Base-by-base conservation (phyloP, 768 basidiomycete species). In the Hygrophoropsis aurantiaca region DNA sequence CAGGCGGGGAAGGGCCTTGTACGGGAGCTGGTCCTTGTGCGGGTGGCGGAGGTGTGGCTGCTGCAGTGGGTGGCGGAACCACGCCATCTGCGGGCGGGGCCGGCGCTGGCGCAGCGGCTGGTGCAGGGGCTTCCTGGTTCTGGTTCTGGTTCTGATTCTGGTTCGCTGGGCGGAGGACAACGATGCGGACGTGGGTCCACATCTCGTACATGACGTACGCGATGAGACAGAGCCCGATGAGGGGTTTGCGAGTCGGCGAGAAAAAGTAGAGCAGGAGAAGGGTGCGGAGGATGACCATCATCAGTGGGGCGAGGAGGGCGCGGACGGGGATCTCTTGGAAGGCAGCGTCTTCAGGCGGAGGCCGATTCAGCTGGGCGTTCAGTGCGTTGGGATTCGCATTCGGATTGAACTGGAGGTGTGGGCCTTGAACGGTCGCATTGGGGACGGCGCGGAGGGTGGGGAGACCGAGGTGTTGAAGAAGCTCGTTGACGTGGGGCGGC, bases 171-270 rank as follows among this genome's bases (percentile, higher is more conserved):
- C 78, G 55, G 65, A 67, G 53, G 18, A 76, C 51, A 34, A 70
- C 66, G 25, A 64, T 74, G 32, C 82, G 75, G 47, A 89, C 75
- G 20, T 83, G 82, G 42, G 76, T 78, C 85, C 85, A 87, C 26
- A 85, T 80, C 62, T 90, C 87, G 60, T 86, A 90, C 20, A 84
- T 46, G 62, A 87, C 79, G 85, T 85, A 89, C 2, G 73, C 78
- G 19, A 82, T 65, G 24, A 90, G 74, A 47, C 88, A 66, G 32
- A 86, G 53, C 27, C 81, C 84, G 49, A 89, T 77, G 16, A 89
- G 60, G 5, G 87, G 87, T 46, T 86, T 85, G 53, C 84, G 75
- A 6, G 84, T 76, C 0, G 87, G 87, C 4, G 84, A 82, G 57
- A 90, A 82, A 62, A 90, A 87, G 64, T 89, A 90, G 3, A 90